A percentile compares a stretch with the other conserved stretches of the same genome.
These are phyloP conservation scores for Corynascus novoguineensis DNA, from an alignment of 495 filamentous ascomycete species.

Conservation along the genomic window DNA sequence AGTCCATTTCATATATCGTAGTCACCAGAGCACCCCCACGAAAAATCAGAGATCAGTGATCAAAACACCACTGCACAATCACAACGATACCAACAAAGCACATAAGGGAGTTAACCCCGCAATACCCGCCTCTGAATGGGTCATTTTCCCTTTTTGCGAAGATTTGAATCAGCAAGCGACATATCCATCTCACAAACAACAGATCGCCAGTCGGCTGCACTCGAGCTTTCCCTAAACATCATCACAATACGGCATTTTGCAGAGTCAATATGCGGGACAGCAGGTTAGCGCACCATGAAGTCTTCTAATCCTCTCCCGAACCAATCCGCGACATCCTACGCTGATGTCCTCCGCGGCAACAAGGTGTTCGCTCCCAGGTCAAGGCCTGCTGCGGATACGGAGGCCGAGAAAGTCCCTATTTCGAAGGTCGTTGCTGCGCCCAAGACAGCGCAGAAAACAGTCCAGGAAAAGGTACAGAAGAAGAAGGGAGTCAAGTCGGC, in stretches of 20 bases:
- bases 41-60: too few relatives aligned
- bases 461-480: background rate
- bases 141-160: background rate
- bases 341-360: constrained; percentile 15
- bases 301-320: background rate
- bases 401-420: background rate
- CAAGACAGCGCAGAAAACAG: background rate
- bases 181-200: background rate
- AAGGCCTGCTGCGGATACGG: background rate
- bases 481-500: background rate
- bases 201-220: background rate
- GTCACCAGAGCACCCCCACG: too few relatives aligned
- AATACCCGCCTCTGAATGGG: background rate
- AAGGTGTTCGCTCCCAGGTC: constrained; percentile 6
- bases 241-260: background rate
- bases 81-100: background rate
- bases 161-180: background rate
- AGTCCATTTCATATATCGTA: too few relatives aligned
- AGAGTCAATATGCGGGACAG: background rate
- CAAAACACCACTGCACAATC: background rate
- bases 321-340: constrained; percentile 11
- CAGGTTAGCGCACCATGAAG: constrained; percentile 1
- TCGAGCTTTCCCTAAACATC: background rate
- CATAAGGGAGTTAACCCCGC: background rate
- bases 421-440: background rate